These are phyloP conservation scores for Hypoxylon sp. DNA, from an alignment of 2,329 filamentous ascomycete genomes.

Conservation along the genomic window DNA sequence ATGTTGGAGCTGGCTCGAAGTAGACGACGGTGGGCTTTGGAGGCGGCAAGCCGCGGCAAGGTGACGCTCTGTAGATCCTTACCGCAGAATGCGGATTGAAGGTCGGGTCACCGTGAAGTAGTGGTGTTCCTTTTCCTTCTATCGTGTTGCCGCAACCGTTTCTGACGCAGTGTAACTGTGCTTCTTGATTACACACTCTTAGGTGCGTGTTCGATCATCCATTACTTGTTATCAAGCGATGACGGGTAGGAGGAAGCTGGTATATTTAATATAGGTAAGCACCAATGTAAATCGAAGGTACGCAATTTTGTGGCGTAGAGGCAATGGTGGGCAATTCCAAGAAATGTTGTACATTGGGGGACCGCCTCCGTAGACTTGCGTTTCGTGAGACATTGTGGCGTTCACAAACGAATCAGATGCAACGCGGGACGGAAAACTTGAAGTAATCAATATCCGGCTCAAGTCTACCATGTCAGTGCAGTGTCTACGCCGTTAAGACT, in stretches of 20 bases:
- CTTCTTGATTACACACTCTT: neutral
- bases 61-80: neutral
- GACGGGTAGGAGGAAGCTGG: neutral
- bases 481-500: neutral
- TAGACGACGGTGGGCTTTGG: neutral
- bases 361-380: neutral
- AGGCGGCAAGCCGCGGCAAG: neutral
- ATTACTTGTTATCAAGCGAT: neutral
- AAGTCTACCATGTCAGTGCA: neutral
- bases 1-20: slow-evolving; percentile 7
- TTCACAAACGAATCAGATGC: neutral
- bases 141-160: neutral
- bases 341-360: neutral
- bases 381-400: neutral
- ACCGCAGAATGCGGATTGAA: neutral
- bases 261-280: neutral
- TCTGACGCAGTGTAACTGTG: neutral
- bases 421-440: neutral
- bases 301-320: no score
- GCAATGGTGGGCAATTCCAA: no score
- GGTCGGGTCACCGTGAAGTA: neutral
- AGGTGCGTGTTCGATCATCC: neutral
- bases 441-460: neutral
- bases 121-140: neutral
- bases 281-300: neutral